Percentiles rank a stretch among this genome's conserved stretches.
Evolutionary conservation across 2,329 filamentous ascomycete species (phyloP).

Genomic region (Plenodomus lindquistii): DNA sequence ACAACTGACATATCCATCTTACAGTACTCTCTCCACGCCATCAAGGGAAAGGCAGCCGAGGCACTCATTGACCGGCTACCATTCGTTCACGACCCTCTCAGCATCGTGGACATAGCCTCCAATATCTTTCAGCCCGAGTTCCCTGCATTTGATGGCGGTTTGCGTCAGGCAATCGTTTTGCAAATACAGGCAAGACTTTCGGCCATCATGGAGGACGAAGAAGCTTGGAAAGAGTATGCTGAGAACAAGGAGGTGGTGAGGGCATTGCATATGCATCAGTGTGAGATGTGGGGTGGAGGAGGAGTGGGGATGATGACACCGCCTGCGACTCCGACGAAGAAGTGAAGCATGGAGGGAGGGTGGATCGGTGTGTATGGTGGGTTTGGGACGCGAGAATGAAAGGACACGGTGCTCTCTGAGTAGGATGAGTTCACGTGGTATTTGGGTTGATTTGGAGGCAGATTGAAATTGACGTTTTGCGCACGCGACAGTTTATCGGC

Average conservation of each 20-base stretch:
- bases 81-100: conserved; percentile 18
- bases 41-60: conserved; percentile 15
- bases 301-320: neutral
- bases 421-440: too few species aligned
- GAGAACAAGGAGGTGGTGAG: conserved; percentile 13
- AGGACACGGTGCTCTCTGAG: too few species aligned
- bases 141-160: conserved; percentile 17
- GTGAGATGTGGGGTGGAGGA: neutral
- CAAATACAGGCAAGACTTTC: conserved; percentile 13
- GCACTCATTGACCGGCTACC: conserved; percentile 24
- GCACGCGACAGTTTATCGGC: too few species aligned
- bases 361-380: neutral
- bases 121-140: conserved; percentile 7
- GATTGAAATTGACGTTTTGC: too few species aligned
- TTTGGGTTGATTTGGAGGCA: too few species aligned
- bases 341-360: neutral
- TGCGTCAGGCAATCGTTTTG: conserved; percentile 16
- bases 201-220: conserved; percentile 10
- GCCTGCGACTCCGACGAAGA: conserved; percentile 4
- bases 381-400: too few species aligned
- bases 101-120: conserved; percentile 17
- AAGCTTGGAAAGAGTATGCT: conserved; percentile 15
- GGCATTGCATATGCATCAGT: conserved; percentile 12
- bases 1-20: neutral
- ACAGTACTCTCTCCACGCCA: conserved; percentile 25